A percentile compares a stretch with the other conserved stretches of the same genome.
phyloP scores from a whole-genome alignment of 176 grass and related monocot genomes.

The Chloris gayana region DNA sequence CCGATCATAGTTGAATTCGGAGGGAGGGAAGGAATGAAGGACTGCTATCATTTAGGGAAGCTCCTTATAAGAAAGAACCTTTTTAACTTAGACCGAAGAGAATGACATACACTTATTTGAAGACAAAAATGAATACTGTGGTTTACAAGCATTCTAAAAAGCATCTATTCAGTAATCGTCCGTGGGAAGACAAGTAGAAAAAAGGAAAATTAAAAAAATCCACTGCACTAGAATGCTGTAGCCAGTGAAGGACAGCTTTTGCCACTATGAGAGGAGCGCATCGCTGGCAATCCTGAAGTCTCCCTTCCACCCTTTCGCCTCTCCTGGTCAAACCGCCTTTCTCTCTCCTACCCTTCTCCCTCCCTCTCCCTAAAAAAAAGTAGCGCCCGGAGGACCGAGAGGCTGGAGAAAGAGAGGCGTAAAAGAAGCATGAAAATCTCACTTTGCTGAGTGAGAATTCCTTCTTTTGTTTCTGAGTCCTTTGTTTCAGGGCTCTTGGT shows the following conservation, averaged over 20 bases:
- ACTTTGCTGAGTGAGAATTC: slow-evolving; percentile 22
- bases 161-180: too few species aligned
- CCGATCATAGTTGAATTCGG: too few species aligned
- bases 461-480: slow-evolving; percentile 27
- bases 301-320: slow-evolving; percentile 38
- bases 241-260: slow-evolving; percentile 33
- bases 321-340: slow-evolving; percentile 75
- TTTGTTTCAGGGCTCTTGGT: slow-evolving; percentile 30
- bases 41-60: too few species aligned
- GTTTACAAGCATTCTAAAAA: too few species aligned
- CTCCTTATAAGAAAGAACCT: too few species aligned
- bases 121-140: too few species aligned
- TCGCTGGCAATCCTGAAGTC: slow-evolving; percentile 41
- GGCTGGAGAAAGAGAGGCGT: slow-evolving; percentile 40
- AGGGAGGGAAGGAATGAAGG: too few species aligned
- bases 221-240: background rate
- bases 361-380: slow-evolving; percentile 33
- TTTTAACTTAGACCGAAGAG: too few species aligned
- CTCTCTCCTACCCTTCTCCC: slow-evolving; percentile 36
- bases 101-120: too few species aligned
- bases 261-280: slow-evolving; percentile 33
- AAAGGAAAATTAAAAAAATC: too few species aligned
- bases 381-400: slow-evolving; percentile 45
- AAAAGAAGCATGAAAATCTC: slow-evolving; percentile 39
- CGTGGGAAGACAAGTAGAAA: too few species aligned